Conservation (phyloP, 1,139 yeast genomes). For the Wickerhamomyces sp. region DNA sequence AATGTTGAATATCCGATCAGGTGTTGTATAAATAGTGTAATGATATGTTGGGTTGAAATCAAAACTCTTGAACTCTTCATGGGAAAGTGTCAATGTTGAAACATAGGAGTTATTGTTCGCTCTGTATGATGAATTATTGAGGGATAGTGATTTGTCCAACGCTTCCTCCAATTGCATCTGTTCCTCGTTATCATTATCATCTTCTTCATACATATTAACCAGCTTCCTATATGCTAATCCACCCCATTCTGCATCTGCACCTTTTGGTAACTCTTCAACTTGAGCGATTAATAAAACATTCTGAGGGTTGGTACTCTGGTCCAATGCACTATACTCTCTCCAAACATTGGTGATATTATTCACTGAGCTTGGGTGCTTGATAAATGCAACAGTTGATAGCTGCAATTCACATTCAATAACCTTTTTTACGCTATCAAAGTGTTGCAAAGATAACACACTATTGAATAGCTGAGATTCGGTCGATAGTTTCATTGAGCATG, state of each 20-base stretch:
- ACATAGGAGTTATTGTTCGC: conserved; percentile 16
- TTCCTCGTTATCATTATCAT: conserved; percentile 29
- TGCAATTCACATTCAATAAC: conserved; percentile 45
- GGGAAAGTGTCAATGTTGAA: conserved; percentile 17
- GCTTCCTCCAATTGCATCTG: conserved; percentile 11
- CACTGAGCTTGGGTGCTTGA: conserved; percentile 34
- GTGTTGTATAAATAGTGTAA: conserved; percentile 22
- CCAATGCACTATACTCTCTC: conserved; percentile 15
- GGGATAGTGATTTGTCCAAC: neutral
- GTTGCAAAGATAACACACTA: conserved; percentile 62
- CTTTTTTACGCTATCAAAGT: conserved; percentile 58
- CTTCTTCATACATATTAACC: conserved; percentile 38
- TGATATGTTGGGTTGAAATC: conserved; percentile 13
- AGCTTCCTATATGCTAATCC: conserved; percentile 46
- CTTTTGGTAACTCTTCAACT: conserved; percentile 62
- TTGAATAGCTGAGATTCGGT: conserved; percentile 29
- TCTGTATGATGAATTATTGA: conserved; percentile 3
- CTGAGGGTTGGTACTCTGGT: conserved; percentile 26
- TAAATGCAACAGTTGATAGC: conserved; percentile 51
- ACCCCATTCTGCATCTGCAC: conserved; percentile 77
- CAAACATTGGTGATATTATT: conserved; percentile 11
- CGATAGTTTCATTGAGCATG: conserved; percentile 56
- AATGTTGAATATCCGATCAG: conserved; percentile 5
- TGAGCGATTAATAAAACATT: conserved; percentile 47
- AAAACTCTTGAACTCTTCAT: conserved; percentile 10